Percentiles rank a stretch among this genome's conserved stretches.
These are phyloP conservation scores for Triangularia setosa DNA, from an alignment of 2,329 filamentous ascomycete genomes.

Conservation along the genomic window DNA sequence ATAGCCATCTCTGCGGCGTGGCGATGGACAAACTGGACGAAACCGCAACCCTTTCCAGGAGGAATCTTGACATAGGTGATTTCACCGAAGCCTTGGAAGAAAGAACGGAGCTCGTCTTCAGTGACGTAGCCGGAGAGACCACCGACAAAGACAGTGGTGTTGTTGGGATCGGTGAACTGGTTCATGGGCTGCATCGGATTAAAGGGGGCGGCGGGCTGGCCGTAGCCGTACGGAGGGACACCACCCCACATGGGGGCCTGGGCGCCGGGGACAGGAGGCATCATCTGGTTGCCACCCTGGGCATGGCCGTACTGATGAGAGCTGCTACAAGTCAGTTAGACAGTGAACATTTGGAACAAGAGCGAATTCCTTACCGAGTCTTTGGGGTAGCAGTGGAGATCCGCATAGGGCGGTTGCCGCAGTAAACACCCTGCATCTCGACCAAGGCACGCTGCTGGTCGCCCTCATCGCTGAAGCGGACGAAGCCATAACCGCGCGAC, in stretches of 20 bases:
- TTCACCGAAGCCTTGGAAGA: constrained; percentile 99
- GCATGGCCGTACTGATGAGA: constrained; percentile 40
- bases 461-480: constrained; percentile 90
- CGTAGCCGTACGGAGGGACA: constrained; percentile 37
- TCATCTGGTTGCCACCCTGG: constrained; percentile 36
- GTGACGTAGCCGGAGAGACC: constrained; percentile 97
- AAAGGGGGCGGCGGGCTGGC: constrained; percentile 25
- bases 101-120: constrained; percentile 97
- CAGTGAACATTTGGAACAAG: not conserved
- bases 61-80: constrained; percentile 99
- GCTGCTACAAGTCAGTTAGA: constrained; percentile 25
- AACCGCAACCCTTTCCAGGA: constrained; percentile 96
- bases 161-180: constrained; percentile 99
- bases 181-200: constrained; percentile 65
- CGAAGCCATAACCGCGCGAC: constrained; percentile 96
- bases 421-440: constrained; percentile 99
- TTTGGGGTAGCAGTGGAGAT: constrained; percentile 97
- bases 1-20: constrained; percentile 99
- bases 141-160: constrained; percentile 97
- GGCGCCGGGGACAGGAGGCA: constrained; percentile 40
- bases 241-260: constrained; percentile 41
- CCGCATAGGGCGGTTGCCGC: constrained; percentile 96
- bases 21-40: constrained; percentile 98
- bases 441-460: constrained; percentile 94
- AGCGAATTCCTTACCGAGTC: constrained; percentile 57